These are phyloP conservation scores for Saturnispora ahearnii DNA, from an alignment of 805 yeast genomes.

Conservation along the genomic window DNA sequence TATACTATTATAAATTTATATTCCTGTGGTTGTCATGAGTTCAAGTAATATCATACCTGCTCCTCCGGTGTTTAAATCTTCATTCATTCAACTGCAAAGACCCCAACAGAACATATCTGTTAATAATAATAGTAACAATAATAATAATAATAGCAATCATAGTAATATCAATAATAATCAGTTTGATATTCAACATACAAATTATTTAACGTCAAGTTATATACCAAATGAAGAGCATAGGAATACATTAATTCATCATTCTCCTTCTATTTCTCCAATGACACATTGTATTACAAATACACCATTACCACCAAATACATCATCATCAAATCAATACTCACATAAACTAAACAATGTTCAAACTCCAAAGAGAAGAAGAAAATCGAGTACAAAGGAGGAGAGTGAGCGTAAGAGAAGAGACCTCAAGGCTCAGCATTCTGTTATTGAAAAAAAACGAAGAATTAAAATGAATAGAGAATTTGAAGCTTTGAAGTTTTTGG, in stretches of 20 bases:
- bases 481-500: conserved; percentile 65
- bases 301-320: neutral
- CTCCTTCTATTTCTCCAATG: conserved; percentile 30
- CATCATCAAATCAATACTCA: neutral
- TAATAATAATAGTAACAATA: neutral
- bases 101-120: neutral
- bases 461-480: conserved; percentile 75
- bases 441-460: conserved; percentile 71
- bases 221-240: conserved; percentile 23
- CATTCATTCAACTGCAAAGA: conserved; percentile 36
- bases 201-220: conserved; percentile 25
- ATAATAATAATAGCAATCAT: neutral
- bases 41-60: conserved; percentile 28
- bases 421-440: conserved; percentile 56
- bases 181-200: conserved; percentile 14
- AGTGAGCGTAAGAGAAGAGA: conserved; percentile 37
- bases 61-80: conserved; percentile 40
- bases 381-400: conserved; percentile 27
- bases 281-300: conserved; percentile 8
- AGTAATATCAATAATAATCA: neutral
- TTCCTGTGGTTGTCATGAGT: neutral
- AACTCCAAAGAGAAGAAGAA: conserved; percentile 11
- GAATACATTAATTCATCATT: conserved; percentile 18
- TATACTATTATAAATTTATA: too few species aligned
- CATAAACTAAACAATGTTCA: neutral